phyloP scores from a whole-genome alignment of 164 flowering plant species.

The Umbilicus rupestris region DNA sequence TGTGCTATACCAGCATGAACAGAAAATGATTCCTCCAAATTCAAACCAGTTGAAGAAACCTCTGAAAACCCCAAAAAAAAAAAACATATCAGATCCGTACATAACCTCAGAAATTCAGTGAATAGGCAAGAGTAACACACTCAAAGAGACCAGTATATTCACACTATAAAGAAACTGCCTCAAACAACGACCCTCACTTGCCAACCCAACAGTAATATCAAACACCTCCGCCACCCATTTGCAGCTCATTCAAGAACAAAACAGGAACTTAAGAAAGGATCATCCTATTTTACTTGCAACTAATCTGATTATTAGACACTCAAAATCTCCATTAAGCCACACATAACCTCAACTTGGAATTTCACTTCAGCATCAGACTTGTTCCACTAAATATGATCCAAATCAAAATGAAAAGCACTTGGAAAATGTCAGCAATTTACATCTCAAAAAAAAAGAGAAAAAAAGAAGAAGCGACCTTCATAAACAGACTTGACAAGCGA shows the following conservation, averaged over 20 bases:
- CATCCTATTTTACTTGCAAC: no score
- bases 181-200: no score
- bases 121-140: background rate
- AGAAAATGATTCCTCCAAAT: constrained; percentile 68
- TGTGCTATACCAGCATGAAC: constrained; percentile 95
- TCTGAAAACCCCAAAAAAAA: constrained; percentile 36
- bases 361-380: background rate
- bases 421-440: background rate
- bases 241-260: no score
- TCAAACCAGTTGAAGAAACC: constrained; percentile 48
- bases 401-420: no score
- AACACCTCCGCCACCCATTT: no score
- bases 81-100: background rate
- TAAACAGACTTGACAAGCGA: constrained; percentile 83
- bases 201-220: no score
- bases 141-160: no score
- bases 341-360: no score
- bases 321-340: no score
- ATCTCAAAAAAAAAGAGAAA: background rate
- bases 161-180: no score
- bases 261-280: no score
- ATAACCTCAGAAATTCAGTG: background rate
- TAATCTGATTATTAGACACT: no score
- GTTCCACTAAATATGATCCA: background rate
- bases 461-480: constrained; percentile 30